These are phyloP conservation scores for Pyrus communis DNA, from an alignment of 306 rosid genomes.

Conservation along the genomic window DNA sequence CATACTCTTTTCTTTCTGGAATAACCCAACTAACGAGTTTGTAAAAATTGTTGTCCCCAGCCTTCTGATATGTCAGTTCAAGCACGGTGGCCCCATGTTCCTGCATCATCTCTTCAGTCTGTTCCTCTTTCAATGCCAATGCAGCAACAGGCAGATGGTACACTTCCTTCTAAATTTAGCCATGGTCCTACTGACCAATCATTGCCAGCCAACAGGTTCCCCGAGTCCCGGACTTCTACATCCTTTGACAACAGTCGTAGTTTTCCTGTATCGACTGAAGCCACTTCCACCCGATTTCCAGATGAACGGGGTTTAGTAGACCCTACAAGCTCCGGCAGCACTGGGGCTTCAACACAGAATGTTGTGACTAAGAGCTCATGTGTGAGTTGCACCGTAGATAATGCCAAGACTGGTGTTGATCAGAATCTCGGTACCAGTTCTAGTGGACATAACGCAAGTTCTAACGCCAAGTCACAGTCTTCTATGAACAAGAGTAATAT, in stretches of 20 bases:
- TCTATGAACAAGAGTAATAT: conserved; percentile 35
- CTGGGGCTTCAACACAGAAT: conserved; percentile 33
- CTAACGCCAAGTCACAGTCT: conserved; percentile 37
- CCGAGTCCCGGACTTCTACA: conserved; percentile 40
- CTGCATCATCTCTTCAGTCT: conserved; percentile 55
- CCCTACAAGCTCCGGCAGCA: conserved; percentile 36
- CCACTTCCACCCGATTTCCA: conserved; percentile 56
- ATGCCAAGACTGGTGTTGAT: conserved; percentile 35
- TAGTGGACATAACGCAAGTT: conserved; percentile 39
- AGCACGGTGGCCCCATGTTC: conserved; percentile 74
- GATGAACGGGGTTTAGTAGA: conserved; percentile 72
- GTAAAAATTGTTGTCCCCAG: conserved; percentile 38
- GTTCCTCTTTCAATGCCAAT: conserved; percentile 62
- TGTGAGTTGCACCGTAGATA: conserved; percentile 23
- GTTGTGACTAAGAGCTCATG: conserved; percentile 34
- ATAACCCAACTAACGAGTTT: conserved; percentile 12
- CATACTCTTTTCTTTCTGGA: neutral
- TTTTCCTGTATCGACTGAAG: conserved; percentile 48
- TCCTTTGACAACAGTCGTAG: conserved; percentile 49
- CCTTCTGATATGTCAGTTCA: conserved; percentile 81
- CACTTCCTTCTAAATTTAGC: conserved; percentile 45
- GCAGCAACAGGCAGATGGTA: conserved; percentile 54
- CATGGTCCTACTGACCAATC: conserved; percentile 60
- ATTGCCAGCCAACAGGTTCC: conserved; percentile 42
- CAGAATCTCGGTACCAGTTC: conserved; percentile 33